Evolutionary conservation across 805 yeast genomes (phyloP), one percentile per base, ranked within the genome.

Genomic region (Ogataea ganodermae): DNA sequence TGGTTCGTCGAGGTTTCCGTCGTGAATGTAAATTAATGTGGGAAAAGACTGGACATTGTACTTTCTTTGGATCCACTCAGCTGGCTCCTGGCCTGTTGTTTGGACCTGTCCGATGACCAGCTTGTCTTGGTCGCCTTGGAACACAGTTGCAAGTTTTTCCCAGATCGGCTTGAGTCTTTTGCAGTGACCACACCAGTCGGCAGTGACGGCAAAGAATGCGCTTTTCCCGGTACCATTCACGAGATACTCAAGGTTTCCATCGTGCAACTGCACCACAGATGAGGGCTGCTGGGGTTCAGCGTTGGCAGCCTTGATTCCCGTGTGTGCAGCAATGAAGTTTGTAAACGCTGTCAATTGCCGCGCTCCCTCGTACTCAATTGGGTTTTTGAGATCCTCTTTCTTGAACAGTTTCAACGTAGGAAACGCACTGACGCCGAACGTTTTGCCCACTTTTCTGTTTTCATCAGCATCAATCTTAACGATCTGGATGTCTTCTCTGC

Each of bases 401-500:
- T 70, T 70, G 56, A 86, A 78, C 51, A 84, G 66, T 54, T 74
- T 73, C 45, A 88, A 61, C 32, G 83, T 78, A 3, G 96, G 96
- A 59, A 72, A 87, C 12, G 87, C 86, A 30, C 78, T 69, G 33
- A 80, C 64, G n/a, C 73, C 72, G 62, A 73, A 81, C 56, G 74
- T 70, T 47, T 70, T 71, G 22, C 78, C 71, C 65, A 79, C 69
- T 49, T 71, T 69, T 40, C 74, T 73, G 51, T 84, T 75, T 60
- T 71, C 57, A 49, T 84, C 89, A 1, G 84, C 89, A 61, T 84
- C 81, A 41, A 83, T 73, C 55, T 80, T 78, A 13, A 76, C 67
- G 38, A 65, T 58, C 47, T 65, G 68, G 21, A 65, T 41, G 21
- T 55, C 56, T 0, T 54, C 58, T 17, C 50, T 45, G 26, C 42